Base-by-base conservation (phyloP, 2,329 filamentous ascomycete species). In the Colletotrichum endophyticum region DNA sequence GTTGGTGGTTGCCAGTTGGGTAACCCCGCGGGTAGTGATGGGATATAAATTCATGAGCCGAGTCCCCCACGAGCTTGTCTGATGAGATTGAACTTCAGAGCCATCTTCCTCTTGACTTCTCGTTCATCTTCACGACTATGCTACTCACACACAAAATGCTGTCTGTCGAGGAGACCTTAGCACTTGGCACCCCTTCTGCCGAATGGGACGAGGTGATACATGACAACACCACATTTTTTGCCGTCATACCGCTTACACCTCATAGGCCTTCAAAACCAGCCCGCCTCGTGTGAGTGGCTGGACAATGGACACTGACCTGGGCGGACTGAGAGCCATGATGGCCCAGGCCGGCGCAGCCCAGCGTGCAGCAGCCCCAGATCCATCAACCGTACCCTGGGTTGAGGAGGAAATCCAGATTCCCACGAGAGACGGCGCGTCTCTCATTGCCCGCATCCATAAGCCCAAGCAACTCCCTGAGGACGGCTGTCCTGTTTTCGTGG, bases 401-500 rank as follows among this genome's bases (percentile, higher is more conserved):
- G 79, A 78, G 34, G 63, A 80, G 56, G 80, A 82, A 67, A 77
- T 79, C 27, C 70, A 77, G 15, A 78, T 83, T 28, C 70, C 80
- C 9, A 63, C 79, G 1, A 70, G 81, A n/a, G 80, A 81, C 57
- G 78, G 77, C 6, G 62, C 76, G 11, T 70, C 77, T 16, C 75
- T 82, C 34, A 30, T 73, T 6, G 75, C 77, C 9, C 78, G 80
- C 25, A 72, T 82, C 13, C 79, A 82, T 64, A 80, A 73, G 13
- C 81, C 82, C 1, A 78, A 73, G 8, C 39, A 70, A 9, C 30
- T 39, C 5, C 28, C 79, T 0, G 39, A 69, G 1, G 77, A 77
- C 19, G 81, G 80, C 5, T 73, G 77, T 2, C 82, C 82, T 34
- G 78, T 79, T 0, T 69, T 83, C 15, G 62, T 84, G 16, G 78